phyloP scores from a whole-genome alignment of 257 asterid species.

The Solanum okadae region DNA sequence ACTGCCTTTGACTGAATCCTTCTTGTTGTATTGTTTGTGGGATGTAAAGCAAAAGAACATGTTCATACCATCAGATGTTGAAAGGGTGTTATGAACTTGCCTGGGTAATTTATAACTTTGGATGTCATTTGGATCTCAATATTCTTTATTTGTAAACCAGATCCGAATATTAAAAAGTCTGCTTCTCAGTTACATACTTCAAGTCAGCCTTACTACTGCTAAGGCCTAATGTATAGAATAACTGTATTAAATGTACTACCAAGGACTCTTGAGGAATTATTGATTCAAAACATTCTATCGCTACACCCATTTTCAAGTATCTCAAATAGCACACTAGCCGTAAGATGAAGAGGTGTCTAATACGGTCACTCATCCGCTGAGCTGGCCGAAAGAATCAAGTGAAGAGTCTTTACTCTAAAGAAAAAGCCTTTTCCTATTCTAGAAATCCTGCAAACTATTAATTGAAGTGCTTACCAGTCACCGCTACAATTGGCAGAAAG shows the following conservation, averaged over 20 bases:
- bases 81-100: neutral
- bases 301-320: neutral
- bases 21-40: neutral
- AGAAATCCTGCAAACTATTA: neutral
- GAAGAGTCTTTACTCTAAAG: neutral
- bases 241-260: neutral
- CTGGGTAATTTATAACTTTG: neutral
- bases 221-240: neutral
- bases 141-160: neutral
- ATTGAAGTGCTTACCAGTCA: neutral
- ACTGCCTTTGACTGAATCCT: neutral
- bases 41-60: neutral
- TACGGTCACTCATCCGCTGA: neutral
- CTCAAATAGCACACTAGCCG: neutral
- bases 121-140: neutral
- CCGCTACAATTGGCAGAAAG: neutral
- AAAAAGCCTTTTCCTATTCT: neutral
- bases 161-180: neutral
- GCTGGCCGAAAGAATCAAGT: neutral
- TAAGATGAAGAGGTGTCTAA: neutral
- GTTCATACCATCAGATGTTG: neutral
- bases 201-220: neutral
- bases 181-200: neutral
- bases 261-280: neutral
- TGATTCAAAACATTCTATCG: neutral